phyloP scores from a whole-genome alignment of 768 basidiomycete species.

The Polyporus arcularius region DNA sequence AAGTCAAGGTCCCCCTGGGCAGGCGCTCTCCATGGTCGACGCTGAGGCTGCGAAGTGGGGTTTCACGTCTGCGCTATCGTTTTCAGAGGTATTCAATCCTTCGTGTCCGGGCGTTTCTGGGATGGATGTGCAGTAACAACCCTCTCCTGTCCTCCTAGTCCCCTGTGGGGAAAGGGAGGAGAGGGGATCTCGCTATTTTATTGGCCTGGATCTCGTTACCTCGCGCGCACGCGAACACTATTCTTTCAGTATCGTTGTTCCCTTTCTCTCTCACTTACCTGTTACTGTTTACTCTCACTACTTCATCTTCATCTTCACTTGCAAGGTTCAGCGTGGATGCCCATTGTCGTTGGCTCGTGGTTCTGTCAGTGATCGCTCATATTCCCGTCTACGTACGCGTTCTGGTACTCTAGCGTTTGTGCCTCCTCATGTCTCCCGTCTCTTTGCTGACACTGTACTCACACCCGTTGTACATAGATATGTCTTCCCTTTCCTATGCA shows the following conservation, averaged over 20 bases:
- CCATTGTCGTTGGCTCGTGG: slow-evolving; percentile 15
- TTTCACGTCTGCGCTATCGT: slow-evolving; percentile 7
- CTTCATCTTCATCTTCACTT: neutral
- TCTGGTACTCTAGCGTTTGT: neutral
- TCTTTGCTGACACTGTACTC: neutral
- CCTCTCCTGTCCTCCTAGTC: slow-evolving; percentile 21
- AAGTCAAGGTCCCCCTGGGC: neutral
- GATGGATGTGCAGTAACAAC: slow-evolving; percentile 11
- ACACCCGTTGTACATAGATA: slow-evolving; percentile 6
- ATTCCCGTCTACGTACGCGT: neutral
- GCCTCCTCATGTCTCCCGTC: neutral
- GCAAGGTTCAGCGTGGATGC: slow-evolving; percentile 9
- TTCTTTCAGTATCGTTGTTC: neutral
- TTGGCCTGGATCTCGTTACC: slow-evolving; percentile 2
- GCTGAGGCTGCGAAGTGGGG: neutral
- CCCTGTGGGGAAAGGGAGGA: slow-evolving; percentile 21
- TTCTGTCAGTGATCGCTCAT: slow-evolving; percentile 12
- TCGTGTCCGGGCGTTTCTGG: slow-evolving; percentile 8
- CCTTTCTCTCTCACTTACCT: neutral
- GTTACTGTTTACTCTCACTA: neutral
- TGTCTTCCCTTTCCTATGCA: slow-evolving; percentile 2
- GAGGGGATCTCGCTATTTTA: slow-evolving; percentile 12
- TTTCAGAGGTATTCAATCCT: slow-evolving; percentile 11
- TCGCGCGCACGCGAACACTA: neutral
- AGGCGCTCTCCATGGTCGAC: slow-evolving; percentile 1